These are phyloP conservation scores for Verticillium isaacii DNA, from an alignment of 2,329 filamentous ascomycete species.

Conservation along the genomic window DNA sequence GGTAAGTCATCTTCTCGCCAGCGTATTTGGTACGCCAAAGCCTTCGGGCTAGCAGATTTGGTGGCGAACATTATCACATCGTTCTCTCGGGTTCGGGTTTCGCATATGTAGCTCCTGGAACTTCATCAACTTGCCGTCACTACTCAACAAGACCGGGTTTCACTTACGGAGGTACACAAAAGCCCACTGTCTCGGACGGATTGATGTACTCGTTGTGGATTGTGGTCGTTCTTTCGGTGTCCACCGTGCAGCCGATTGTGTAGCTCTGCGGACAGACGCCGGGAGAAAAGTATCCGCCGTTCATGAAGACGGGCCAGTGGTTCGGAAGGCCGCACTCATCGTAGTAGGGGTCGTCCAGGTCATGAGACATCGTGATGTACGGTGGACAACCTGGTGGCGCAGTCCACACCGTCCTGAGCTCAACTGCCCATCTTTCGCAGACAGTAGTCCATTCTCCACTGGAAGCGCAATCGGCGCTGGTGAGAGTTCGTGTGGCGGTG, in stretches of 20 bases:
- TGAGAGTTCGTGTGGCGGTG: neutral
- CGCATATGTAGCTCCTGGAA: neutral
- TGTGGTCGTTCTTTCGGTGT: neutral
- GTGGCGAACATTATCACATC: neutral
- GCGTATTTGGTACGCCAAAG: neutral
- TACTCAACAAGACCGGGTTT: neutral
- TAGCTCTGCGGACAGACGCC: neutral
- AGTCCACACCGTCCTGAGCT: neutral
- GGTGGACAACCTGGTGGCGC: neutral
- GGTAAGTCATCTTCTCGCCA: neutral
- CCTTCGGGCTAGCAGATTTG: neutral
- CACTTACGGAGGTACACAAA: neutral
- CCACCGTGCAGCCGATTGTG: neutral
- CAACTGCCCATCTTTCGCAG: constrained; percentile 1
- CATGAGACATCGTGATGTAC: neutral
- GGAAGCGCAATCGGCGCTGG: neutral
- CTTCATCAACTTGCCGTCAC: neutral
- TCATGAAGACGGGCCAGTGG: neutral
- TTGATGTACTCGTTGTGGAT: neutral
- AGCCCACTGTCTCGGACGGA: neutral
- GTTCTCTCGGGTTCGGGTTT: too few relatives aligned
- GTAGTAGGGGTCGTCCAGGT: neutral
- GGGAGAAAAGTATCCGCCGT: constrained; percentile 2
- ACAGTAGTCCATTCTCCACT: neutral
- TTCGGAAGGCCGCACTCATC: neutral